phyloP scores from a whole-genome alignment of 2,329 filamentous ascomycete species.

The Plenodomus biglobosus region DNA sequence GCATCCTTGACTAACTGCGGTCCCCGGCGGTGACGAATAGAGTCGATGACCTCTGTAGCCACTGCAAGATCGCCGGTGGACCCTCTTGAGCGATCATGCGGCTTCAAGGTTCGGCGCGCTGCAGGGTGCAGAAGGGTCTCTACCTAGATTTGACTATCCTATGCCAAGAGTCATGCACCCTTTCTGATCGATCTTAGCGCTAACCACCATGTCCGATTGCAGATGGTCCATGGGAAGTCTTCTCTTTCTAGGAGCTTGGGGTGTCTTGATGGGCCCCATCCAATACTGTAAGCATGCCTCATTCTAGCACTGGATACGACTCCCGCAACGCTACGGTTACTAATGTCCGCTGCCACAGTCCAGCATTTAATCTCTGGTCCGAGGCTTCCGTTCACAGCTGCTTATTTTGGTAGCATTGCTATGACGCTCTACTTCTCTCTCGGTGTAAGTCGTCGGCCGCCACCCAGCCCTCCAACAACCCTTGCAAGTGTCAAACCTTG shows the following conservation, averaged over 20 bases:
- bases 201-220: constrained; percentile 41
- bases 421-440: constrained; percentile 90
- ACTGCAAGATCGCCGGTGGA: constrained; percentile 38
- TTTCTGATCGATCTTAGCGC: constrained; percentile 32
- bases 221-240: constrained; percentile 95
- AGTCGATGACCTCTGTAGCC: constrained; percentile 40
- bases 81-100: constrained; percentile 46
- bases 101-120: constrained; percentile 43
- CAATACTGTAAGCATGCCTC: constrained; percentile 60
- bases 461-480: constrained; percentile 13
- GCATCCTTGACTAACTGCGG: constrained; percentile 14
- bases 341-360: constrained; percentile 44
- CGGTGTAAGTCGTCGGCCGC: constrained; percentile 66
- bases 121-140: constrained; percentile 34
- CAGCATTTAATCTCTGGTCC: constrained; percentile 82
- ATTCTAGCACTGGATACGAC: constrained; percentile 11
- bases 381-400: constrained; percentile 86
- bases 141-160: constrained; percentile 34
- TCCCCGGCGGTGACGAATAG: constrained; percentile 22
- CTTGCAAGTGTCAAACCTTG: constrained; percentile 25
- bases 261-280: constrained; percentile 88
- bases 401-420: constrained; percentile 90
- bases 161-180: constrained; percentile 27
- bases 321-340: constrained; percentile 10
- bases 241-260: constrained; percentile 89